phyloP scores from a whole-genome alignment of 306 rosid genomes.

The Heteromeles arbutifolia region DNA sequence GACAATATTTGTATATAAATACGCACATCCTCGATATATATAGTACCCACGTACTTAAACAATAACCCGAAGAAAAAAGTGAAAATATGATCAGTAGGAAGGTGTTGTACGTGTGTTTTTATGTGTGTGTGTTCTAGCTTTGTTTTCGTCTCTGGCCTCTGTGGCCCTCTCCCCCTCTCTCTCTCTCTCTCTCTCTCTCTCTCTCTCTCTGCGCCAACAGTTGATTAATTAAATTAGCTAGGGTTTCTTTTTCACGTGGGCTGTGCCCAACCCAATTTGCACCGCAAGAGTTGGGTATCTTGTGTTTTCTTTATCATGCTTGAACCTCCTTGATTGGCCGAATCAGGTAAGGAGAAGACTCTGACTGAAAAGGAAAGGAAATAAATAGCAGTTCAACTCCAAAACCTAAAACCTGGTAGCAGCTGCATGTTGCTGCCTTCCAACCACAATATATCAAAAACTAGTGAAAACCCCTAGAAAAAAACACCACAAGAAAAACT shows the following conservation, averaged over 20 bases:
- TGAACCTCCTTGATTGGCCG: background rate
- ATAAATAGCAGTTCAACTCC: background rate
- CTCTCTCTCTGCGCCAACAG: background rate
- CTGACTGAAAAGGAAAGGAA: background rate
- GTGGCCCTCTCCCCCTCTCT: background rate
- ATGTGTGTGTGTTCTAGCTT: background rate
- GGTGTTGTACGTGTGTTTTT: background rate
- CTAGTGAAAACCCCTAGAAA: no score
- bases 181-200: no score
- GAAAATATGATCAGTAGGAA: background rate
- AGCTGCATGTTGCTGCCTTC: background rate
- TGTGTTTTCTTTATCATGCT: background rate
- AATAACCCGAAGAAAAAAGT: background rate
- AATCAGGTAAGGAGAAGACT: background rate
- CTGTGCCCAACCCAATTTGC: slow-evolving; percentile 5
- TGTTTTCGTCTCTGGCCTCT: background rate
- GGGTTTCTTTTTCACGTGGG: background rate
- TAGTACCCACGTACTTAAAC: background rate
- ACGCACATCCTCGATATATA: background rate
- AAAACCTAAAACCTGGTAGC: background rate
- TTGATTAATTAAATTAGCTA: background rate
- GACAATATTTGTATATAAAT: background rate
- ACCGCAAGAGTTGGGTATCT: background rate
- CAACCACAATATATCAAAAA: no score
- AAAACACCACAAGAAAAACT: no score